phyloP scores from a whole-genome alignment of 2,329 filamentous ascomycete species.

The Colletotrichum shisoi region DNA sequence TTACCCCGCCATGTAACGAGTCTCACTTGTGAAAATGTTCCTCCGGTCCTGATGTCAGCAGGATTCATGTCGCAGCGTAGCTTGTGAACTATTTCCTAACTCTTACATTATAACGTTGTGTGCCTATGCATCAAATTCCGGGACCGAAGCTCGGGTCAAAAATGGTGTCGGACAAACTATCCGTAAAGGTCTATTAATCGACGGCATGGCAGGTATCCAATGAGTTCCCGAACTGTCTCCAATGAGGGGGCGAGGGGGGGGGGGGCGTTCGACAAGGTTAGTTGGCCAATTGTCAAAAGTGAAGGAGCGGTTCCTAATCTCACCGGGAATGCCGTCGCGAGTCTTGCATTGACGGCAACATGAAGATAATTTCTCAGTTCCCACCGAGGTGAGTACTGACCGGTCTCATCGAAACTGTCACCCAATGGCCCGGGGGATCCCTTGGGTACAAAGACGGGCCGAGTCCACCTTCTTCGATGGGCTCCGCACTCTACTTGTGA shows the following conservation, averaged over 20 bases:
- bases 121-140: too few relatives aligned
- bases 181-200: too few relatives aligned
- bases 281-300: too few relatives aligned
- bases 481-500: slow-evolving; percentile 23
- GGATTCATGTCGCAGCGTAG: too few relatives aligned
- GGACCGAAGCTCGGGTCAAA: too few relatives aligned
- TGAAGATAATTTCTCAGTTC: slow-evolving; percentile 34
- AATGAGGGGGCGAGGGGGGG: too few relatives aligned
- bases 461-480: slow-evolving; percentile 26
- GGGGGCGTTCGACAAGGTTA: too few relatives aligned
- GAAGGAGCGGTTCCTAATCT: not conserved
- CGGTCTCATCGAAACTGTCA: slow-evolving; percentile 26
- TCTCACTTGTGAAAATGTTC: not conserved
- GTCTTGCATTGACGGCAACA: slow-evolving; percentile 36
- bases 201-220: too few relatives aligned
- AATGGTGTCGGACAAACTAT: too few relatives aligned
- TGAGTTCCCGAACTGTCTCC: too few relatives aligned
- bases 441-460: slow-evolving; percentile 28
- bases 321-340: slow-evolving; percentile 20
- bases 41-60: not conserved
- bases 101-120: too few relatives aligned
- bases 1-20: slow-evolving; percentile 34
- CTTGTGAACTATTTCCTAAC: too few relatives aligned
- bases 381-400: slow-evolving; percentile 31
- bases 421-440: slow-evolving; percentile 27